phyloP scores from a whole-genome alignment of 148 eudicot species.

The Silene conica region DNA sequence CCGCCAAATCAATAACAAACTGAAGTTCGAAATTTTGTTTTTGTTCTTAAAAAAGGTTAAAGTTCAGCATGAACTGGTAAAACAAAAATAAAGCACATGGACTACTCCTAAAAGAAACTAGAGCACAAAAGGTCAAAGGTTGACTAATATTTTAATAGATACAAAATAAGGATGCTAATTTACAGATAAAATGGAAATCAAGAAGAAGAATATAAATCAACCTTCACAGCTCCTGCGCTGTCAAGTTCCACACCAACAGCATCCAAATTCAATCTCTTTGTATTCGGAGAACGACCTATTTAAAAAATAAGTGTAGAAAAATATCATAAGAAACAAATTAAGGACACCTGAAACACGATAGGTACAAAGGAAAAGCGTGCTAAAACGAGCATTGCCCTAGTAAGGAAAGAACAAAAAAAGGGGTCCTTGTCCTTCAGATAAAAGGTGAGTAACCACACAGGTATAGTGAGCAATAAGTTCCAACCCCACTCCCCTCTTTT shows the following conservation, averaged over 20 bases:
- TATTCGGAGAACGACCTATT: constrained; percentile 78
- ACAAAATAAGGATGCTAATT: background rate
- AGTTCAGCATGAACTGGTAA: background rate
- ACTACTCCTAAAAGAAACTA: background rate
- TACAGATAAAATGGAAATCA: background rate
- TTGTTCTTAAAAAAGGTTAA: background rate
- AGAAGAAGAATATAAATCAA: constrained; percentile 21
- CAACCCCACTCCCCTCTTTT: background rate
- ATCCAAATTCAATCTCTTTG: constrained; percentile 81
- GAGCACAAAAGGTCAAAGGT: background rate
- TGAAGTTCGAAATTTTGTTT: background rate
- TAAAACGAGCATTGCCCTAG: background rate
- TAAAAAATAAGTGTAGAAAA: background rate
- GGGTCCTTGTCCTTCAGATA: background rate
- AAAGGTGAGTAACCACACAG: background rate
- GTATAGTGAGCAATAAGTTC: background rate
- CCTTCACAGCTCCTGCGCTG: constrained; percentile 70
- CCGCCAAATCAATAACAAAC: background rate
- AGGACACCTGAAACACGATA: background rate
- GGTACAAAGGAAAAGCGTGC: background rate
- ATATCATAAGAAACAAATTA: background rate
- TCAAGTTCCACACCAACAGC: constrained; percentile 84
- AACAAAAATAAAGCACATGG: background rate
- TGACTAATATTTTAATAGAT: background rate
- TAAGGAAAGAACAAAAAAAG: background rate